A percentile compares a stretch with the other conserved stretches of the same genome.
Evolutionary conservation across 352 stramenopile species (phyloP).

Genomic region (Halophytophthora batemanensis): DNA sequence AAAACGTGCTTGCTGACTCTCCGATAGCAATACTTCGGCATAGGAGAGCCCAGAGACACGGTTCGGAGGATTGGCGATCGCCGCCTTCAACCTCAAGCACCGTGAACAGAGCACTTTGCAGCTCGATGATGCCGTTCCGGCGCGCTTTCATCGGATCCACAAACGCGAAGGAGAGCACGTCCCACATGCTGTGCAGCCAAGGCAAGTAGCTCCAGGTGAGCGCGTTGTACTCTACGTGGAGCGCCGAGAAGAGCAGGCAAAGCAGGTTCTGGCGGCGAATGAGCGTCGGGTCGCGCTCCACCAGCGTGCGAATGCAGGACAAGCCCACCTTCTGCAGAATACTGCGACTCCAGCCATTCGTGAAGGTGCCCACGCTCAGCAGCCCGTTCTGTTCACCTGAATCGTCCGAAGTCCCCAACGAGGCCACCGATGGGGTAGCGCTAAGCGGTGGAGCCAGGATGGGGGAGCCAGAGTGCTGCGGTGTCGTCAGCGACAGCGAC

Average conservation of each 20-base stretch:
- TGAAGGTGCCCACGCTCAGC: constrained; percentile 31
- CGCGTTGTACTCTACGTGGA: constrained; percentile 66
- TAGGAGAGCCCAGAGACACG: constrained; percentile 71
- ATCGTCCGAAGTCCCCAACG: constrained; percentile 20
- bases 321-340: constrained; percentile 70
- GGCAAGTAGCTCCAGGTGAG: constrained; percentile 65
- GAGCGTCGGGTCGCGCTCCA: constrained; percentile 67
- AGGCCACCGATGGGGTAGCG: constrained; percentile 6
- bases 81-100: constrained; percentile 67
- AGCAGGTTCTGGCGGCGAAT: constrained; percentile 62
- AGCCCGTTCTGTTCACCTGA: constrained; percentile 34
- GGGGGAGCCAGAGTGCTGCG: constrained; percentile 10
- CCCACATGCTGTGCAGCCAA: constrained; percentile 65
- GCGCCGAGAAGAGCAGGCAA: constrained; percentile 71
- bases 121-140: constrained; percentile 33
- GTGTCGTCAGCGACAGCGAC: constrained; percentile 5
- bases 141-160: constrained; percentile 18
- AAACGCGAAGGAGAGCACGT: constrained; percentile 47
- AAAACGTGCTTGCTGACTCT: constrained; percentile 51
- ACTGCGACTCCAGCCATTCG: constrained; percentile 56
- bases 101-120: constrained; percentile 58
- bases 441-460: constrained; percentile 24
- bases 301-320: constrained; percentile 74
- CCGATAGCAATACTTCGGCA: constrained; percentile 79
- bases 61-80: constrained; percentile 40